Conservation (phyloP, 2,329 filamentous ascomycete species). For the Thelonectria olida region DNA sequence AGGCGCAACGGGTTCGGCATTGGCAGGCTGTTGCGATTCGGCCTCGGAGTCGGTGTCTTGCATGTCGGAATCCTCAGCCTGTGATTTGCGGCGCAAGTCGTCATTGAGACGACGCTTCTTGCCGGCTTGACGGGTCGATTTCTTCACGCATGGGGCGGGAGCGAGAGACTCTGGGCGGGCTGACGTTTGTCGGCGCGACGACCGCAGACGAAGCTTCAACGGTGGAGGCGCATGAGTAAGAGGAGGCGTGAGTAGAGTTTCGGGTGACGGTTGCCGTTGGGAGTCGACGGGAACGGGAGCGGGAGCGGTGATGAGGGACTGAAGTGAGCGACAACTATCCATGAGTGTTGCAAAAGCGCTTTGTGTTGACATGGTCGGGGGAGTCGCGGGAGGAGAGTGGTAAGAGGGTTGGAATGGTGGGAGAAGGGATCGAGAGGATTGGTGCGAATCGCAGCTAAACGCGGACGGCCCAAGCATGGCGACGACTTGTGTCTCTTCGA, state of each 20-base stretch:
- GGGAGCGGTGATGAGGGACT: conserved; percentile 60
- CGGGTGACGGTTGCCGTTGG: conserved; percentile 44
- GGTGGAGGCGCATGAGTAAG: conserved; percentile 60
- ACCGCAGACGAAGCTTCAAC: conserved; percentile 65
- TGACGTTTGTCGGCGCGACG: conserved; percentile 49
- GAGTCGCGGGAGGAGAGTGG: conserved; percentile 68
- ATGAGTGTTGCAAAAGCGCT: conserved; percentile 64
- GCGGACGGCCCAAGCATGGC: conserved; percentile 69
- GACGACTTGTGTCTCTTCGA: conserved; percentile 14
- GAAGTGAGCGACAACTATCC: conserved; percentile 68
- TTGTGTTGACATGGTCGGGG: conserved; percentile 57
- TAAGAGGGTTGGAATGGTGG: conserved; percentile 63
- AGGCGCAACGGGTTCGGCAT: conserved; percentile 44
- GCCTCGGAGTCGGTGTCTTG: conserved; percentile 50
- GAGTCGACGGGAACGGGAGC: conserved; percentile 43
- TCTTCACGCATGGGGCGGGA: conserved; percentile 28
- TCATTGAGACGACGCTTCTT: conserved; percentile 57
- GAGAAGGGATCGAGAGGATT: conserved; percentile 52
- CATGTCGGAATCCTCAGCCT: conserved; percentile 39
- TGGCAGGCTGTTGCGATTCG: conserved; percentile 23
- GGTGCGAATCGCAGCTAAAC: conserved; percentile 65
- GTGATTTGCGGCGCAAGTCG: conserved; percentile 53
- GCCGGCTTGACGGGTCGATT: conserved; percentile 58
- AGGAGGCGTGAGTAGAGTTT: conserved; percentile 65
- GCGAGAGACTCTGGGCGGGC: conserved; percentile 41